phyloP scores from a whole-genome alignment of 2,329 filamentous ascomycete species.

The Fusarium protoensiforme region DNA sequence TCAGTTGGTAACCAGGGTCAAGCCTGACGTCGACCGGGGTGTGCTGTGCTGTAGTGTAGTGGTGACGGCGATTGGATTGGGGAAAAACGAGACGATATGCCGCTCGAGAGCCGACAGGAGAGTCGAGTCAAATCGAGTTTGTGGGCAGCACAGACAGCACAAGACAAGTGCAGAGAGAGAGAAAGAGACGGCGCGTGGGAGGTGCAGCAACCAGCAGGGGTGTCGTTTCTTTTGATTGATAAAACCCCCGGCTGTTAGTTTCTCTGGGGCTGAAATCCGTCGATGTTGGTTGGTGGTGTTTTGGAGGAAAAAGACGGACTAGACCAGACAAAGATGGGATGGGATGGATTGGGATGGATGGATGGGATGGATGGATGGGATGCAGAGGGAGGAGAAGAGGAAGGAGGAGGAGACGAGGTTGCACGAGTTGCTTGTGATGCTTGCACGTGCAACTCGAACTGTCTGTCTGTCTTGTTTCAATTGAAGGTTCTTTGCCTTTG shows the following conservation, averaged over 20 bases:
- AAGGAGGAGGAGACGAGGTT: slow-evolving; percentile 33
- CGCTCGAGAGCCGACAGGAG: neutral
- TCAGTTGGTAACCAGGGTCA: neutral
- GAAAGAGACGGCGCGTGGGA: slow-evolving; percentile 1
- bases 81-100: neutral
- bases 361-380: slow-evolving; percentile 18
- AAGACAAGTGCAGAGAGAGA: neutral
- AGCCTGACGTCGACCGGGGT: neutral
- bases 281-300: slow-evolving; percentile 23
- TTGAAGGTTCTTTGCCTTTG: neutral
- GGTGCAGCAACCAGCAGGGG: slow-evolving; percentile 4
- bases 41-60: neutral
- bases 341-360: neutral
- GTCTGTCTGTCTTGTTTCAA: neutral
- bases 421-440: slow-evolving; percentile 26
- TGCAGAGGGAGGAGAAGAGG: slow-evolving; percentile 12
- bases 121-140: neutral
- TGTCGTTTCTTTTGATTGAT: slow-evolving; percentile 12
- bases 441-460: slow-evolving; percentile 33
- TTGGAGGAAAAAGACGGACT: slow-evolving; percentile 19
- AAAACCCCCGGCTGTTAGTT: slow-evolving; percentile 10
- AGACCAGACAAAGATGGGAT: slow-evolving; percentile 18
- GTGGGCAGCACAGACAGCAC: neutral
- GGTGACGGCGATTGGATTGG: neutral
- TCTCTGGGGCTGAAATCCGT: slow-evolving; percentile 21